Evolutionary conservation across 768 basidiomycete genomes (phyloP), one percentile per base, ranked within the genome.

Genomic region (Termitomyces sp.): DNA sequence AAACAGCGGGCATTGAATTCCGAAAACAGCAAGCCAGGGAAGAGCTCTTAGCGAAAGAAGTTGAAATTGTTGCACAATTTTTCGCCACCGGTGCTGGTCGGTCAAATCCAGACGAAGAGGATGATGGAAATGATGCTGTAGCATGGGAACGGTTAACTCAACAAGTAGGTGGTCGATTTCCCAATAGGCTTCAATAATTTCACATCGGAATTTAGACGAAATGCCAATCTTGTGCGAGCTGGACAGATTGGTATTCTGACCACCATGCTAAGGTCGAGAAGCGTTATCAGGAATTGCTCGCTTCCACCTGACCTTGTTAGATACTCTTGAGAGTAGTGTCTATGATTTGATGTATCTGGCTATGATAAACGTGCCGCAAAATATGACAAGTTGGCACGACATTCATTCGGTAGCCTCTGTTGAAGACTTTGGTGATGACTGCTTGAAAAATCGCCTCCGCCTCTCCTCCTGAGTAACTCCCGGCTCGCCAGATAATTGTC

Each of bases 401-500:
- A 57, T 55, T 76, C 65, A 73, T 67, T 72, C 67, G 40, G 74
- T 69, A 66, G 69, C 56, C 46, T 77, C 75, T 63, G 77, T 66
- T 61, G 78, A 64, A 52, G 75, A 72, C 63, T 79, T 75, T 64
- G 78, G 75, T 69, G 81, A 75, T 70, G 81, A 78, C 46, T 87
- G 81, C 75, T 96, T 96, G 82, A 96, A 96, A 77, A 97, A 96
- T 44, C 78, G 82, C 75, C 79, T 84, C 68, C 90, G 83, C 65
- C 80, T 84, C 74, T 92, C 91, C 70, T 93, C 92, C 67, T 79
- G 76, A 63, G 74, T 69, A 63, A 70, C 63, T 55, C 74, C 73
- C 4, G 74, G 67, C 54, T 81, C 78, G 45, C 85, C 85, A 12
- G 75, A 69, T 60, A 89, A 74, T 67, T 86, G 79, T 57, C 94